These are phyloP conservation scores for Pilobolus umbonatus DNA, from an alignment of 192 early-diverging fungal genomes.

Conservation along the genomic window DNA sequence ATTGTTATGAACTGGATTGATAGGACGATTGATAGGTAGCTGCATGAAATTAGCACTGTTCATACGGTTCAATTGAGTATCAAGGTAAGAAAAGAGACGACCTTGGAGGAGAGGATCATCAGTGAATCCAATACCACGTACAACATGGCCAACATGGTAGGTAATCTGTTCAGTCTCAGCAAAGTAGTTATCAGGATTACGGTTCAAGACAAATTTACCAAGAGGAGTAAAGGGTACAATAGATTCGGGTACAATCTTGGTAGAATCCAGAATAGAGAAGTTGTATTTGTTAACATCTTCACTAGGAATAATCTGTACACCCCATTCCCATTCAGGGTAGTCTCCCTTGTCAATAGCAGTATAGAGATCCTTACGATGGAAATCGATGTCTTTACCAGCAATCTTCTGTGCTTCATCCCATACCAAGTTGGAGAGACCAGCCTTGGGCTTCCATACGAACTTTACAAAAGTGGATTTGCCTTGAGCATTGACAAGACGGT, in stretches of 20 bases:
- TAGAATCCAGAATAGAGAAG: slow-evolving; percentile 43
- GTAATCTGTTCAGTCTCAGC: slow-evolving; percentile 45
- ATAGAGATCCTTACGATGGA: slow-evolving; percentile 36
- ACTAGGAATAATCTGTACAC: slow-evolving; percentile 37
- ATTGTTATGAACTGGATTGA: slow-evolving; percentile 38
- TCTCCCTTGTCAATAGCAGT: slow-evolving; percentile 30
- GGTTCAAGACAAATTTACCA: slow-evolving; percentile 42
- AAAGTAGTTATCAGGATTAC: slow-evolving; percentile 41
- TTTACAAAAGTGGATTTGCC: slow-evolving; percentile 38
- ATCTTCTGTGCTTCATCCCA: slow-evolving; percentile 41
- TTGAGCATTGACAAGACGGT: slow-evolving; percentile 37
- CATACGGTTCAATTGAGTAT: slow-evolving; percentile 43
- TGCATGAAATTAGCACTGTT: slow-evolving; percentile 37
- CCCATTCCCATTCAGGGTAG: slow-evolving; percentile 41
- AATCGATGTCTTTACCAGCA: slow-evolving; percentile 41
- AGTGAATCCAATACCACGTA: slow-evolving; percentile 41
- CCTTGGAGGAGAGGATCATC: slow-evolving; percentile 45
- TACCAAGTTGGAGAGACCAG: slow-evolving; percentile 26
- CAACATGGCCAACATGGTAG: slow-evolving; percentile 35
- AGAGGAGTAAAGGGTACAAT: slow-evolving; percentile 32
- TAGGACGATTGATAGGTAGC: slow-evolving; percentile 44
- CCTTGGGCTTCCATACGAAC: slow-evolving; percentile 40
- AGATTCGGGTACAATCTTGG: slow-evolving; percentile 46
- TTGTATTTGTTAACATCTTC: slow-evolving; percentile 30
- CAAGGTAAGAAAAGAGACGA: slow-evolving; percentile 42